Percentiles rank a stretch among this genome's conserved stretches.
Conservation (phyloP, 176 grass and related monocot species). For the Dendrocalamus sinicus region DNA sequence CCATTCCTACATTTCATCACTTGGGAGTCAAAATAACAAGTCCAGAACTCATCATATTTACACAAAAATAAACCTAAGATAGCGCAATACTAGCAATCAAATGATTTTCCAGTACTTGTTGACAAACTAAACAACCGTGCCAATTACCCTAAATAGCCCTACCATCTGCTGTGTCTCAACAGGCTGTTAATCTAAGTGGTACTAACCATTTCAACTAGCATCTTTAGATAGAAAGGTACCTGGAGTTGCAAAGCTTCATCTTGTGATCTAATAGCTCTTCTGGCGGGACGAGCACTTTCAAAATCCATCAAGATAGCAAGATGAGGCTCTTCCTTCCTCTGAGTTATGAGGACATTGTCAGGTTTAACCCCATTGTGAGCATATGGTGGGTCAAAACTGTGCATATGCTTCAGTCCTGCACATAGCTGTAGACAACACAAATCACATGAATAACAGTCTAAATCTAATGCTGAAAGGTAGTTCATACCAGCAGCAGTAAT, state of each 20-base stretch:
- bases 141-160: not conserved
- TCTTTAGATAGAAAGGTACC: constrained; percentile 42
- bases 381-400: constrained; percentile 85
- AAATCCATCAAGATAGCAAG: constrained; percentile 94
- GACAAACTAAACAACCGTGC: not conserved
- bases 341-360: constrained; percentile 82
- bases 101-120: constrained; percentile 27
- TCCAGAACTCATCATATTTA: constrained; percentile 10
- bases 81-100: not conserved
- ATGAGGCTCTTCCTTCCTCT: constrained; percentile 59
- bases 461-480: not conserved
- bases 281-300: constrained; percentile 72
- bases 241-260: constrained; percentile 75
- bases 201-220: constrained; percentile 25
- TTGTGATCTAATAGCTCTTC: constrained; percentile 68
- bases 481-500: not conserved
- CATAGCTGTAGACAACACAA: constrained; percentile 65
- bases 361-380: constrained; percentile 90
- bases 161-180: not conserved
- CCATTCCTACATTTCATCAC: constrained; percentile 65
- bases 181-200: constrained; percentile 15
- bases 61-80: not conserved
- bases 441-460: constrained; percentile 12
- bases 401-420: constrained; percentile 85
- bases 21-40: constrained; percentile 16